A percentile compares a stretch with the other conserved stretches of the same genome.
Evolutionary conservation across 352 stramenopile species (phyloP).

Genomic region (Elongisporangium undulatum): DNA sequence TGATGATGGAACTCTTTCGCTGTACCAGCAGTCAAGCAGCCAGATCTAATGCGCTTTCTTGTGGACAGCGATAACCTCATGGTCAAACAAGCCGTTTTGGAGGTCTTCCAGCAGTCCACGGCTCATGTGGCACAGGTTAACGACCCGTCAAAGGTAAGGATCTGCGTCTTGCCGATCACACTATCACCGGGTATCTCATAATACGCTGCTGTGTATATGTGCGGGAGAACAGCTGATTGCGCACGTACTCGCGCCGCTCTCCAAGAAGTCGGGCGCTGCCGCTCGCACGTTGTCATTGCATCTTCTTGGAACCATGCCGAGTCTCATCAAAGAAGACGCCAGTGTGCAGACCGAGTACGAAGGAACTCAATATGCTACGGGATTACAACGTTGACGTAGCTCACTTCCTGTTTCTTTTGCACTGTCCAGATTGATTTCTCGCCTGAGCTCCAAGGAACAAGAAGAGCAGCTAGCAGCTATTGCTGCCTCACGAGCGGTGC

Average conservation of each 20-base stretch:
- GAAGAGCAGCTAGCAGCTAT: constrained; percentile 25
- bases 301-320: constrained; percentile 43
- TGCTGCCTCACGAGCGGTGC: constrained; percentile 19
- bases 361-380: neutral
- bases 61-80: constrained; percentile 25
- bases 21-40: neutral
- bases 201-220: neutral
- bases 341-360: constrained; percentile 17
- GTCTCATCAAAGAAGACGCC: constrained; percentile 19
- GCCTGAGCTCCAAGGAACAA: constrained; percentile 5
- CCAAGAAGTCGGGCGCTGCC: constrained; percentile 5
- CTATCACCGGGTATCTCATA: neutral
- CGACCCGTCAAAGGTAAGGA: constrained; percentile 36
- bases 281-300: constrained; percentile 25
- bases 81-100: constrained; percentile 32
- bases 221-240: constrained; percentile 3
- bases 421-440: neutral
- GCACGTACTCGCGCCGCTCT: constrained; percentile 19
- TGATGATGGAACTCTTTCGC: constrained; percentile 10
- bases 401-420: neutral
- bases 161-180: neutral
- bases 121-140: constrained; percentile 45
- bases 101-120: constrained; percentile 29
- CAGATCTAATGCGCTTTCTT: neutral
- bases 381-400: neutral